These are phyloP conservation scores for Saccharomyces hybrid DNA, from an alignment of 1,139 yeast species.

Conservation along the genomic window DNA sequence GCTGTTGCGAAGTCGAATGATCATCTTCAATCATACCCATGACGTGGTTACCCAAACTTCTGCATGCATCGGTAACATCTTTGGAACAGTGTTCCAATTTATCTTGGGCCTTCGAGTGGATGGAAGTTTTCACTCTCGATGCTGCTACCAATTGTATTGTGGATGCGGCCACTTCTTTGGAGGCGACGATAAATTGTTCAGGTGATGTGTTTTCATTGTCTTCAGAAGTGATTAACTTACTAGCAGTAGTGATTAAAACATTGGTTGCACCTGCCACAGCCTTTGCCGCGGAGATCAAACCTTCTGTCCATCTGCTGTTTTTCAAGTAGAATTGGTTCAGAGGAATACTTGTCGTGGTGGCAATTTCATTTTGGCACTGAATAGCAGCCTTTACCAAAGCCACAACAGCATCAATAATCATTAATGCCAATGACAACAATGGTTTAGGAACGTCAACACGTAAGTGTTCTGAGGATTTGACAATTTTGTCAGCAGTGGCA, in stretches of 20 bases:
- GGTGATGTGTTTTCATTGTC: conserved; percentile 48
- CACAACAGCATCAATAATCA: conserved; percentile 74
- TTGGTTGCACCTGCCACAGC: conserved; percentile 84
- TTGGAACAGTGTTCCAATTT: conserved; percentile 62
- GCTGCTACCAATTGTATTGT: conserved; percentile 93
- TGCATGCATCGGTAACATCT: conserved; percentile 68
- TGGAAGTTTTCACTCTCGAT: conserved; percentile 77
- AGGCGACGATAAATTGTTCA: conserved; percentile 83
- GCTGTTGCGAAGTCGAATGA: conserved; percentile 13
- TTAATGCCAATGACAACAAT: conserved; percentile 69
- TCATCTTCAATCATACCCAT: conserved; percentile 7
- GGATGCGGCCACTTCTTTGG: conserved; percentile 88
- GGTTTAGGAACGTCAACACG: conserved; percentile 71
- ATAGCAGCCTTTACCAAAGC: conserved; percentile 69
- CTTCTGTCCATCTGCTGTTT: conserved; percentile 92
- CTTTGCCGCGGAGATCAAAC: conserved; percentile 83
- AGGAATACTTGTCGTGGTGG: conserved; percentile 36
- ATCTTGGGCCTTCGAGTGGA: conserved; percentile 72
- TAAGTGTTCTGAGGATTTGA: conserved; percentile 57
- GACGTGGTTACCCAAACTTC: conserved; percentile 38
- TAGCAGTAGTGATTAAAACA: conserved; percentile 73
- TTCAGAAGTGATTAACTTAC: conserved; percentile 55
- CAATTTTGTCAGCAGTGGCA: conserved; percentile 55
- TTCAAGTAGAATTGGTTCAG: conserved; percentile 72
- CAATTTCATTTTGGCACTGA: conserved; percentile 76